Conservation (phyloP, 2,329 filamentous ascomycete genomes). For the Amesomyces nigricolor region DNA sequence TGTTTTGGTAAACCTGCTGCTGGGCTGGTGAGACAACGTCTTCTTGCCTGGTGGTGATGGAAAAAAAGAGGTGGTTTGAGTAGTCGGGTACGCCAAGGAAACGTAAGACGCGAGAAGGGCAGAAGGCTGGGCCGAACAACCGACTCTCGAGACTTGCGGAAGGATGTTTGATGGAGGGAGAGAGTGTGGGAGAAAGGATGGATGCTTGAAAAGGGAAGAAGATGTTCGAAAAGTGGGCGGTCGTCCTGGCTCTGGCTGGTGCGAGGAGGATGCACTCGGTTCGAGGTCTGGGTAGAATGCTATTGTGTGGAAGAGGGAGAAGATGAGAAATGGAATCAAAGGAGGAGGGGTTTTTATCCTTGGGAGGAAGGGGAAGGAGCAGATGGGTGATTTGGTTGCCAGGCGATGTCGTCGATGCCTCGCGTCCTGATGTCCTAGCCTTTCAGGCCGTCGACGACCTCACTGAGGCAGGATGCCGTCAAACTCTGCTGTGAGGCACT, state of each 20-base stretch:
- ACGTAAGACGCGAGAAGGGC: not conserved
- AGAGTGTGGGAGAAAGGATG: not conserved
- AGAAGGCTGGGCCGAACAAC: not conserved
- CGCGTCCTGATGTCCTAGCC: slow-evolving; percentile 4
- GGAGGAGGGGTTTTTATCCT: not conserved
- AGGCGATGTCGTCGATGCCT: not conserved
- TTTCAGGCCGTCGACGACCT: slow-evolving; percentile 7
- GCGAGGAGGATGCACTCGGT: not conserved
- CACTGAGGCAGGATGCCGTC: not conserved
- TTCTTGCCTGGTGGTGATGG: not conserved
- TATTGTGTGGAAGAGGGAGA: not conserved
- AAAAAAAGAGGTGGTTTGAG: not conserved
- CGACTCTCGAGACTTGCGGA: not conserved
- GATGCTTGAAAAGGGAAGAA: not conserved
- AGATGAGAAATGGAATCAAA: not conserved
- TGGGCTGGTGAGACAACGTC: slow-evolving; percentile 2
- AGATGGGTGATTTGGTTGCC: not conserved
- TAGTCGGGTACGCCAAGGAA: not conserved
- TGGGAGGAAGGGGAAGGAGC: slow-evolving; percentile 8
- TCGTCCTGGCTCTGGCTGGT: not conserved
- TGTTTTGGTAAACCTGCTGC: not conserved
- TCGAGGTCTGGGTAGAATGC: not conserved
- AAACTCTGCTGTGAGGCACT: not conserved
- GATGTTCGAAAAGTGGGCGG: not conserved
- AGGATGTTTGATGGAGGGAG: not conserved